Base-by-base conservation (phyloP, 2,329 filamentous ascomycete species). In the Botrytis squamosa region DNA sequence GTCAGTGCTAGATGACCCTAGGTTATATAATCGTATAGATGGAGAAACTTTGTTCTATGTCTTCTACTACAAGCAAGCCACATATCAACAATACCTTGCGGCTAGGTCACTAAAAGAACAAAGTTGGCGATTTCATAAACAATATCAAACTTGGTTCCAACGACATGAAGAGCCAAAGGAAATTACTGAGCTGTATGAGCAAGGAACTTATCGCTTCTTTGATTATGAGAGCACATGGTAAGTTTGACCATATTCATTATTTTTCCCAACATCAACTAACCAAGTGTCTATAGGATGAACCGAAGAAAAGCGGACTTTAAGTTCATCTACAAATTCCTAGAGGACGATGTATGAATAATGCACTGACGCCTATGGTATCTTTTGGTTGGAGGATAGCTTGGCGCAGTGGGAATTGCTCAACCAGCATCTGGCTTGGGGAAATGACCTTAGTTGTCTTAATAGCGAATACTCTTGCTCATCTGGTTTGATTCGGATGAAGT, bases 61-160 rank as follows among this genome's bases (percentile, higher is more conserved):
- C 64, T 99, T 99, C 84, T 99, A 99, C 86, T 99, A 99, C 86
- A 94, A 95, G 78, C 96, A 99, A 83, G 94, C 94, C 40, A 95
- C 94, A 1, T 95, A 97, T 79, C 95, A 98, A 82, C 96, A 99
- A 82, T 98, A 95, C 81, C 87, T 98, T 74, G 94, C 96, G 1
- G 96, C 96, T 22, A 97, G 97, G 84, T 94, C 96, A n/a, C 85
- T 99, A 70, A 99, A 99, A 85, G 93, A 95, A 77, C 96, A 99
- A 83, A 98, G 95, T 83, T 99, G 96, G 96, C 89, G 96, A 73
- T 99, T 99, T 83, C 96, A 99, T 85, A 99, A 99, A 86, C 96
- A 98, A 83, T 99, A 99, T 82, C 96, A 97, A 83, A 99, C 96
- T 1, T 99, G 96, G 96, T 99, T 99, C 81, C 96, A 99, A 83